Base-by-base conservation (phyloP, 371 early-diverging fungal genomes). In the Syncephalastrum monosporum region DNA sequence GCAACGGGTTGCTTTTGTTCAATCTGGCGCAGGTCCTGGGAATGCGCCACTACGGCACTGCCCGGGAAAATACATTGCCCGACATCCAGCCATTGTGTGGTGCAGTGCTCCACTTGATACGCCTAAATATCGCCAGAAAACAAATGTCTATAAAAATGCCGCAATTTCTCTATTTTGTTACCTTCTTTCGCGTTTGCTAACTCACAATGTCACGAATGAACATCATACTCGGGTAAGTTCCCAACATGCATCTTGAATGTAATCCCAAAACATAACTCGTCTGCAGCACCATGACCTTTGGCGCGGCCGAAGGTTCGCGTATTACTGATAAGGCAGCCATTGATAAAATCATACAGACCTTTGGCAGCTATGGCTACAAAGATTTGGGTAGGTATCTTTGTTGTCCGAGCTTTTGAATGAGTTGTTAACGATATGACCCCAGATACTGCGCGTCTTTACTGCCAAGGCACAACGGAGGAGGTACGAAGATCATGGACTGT, bases 391-490 rank as follows among this genome's bases (percentile, higher is more conserved):
- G 21, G 60, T 21, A 21, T 21, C 10, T 23, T 25, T 50, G 3
- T 27, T 4, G 0, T 48, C 29, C 5, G 14, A 23, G 10, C n/a
- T 7, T 19, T 29, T 17, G 2, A n/a, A 6, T 25, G 24, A 24
- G 19, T 16, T 27, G 0, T 10, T 10, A 48, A 42, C n/a, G 44
- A 23, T 21, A 24, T 41, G 14, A 14, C 25, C 47, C 29, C 47
- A 67, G 71, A 71, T 23, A 67, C 71, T 5, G 61, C 71, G 1
- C 61, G 71, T 12, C 53, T 63, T 57, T 68, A 67, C 58, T 69
- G 79, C 47, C 75, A 66, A n/a, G 84, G 84, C 14, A 81, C 75
- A 45, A 82, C 84, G 4, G 84, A 84, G 27, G 53, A 54, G 44
- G 57, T 49, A 29, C 33, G 16, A 3, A 45, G 16, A 14, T 0